A percentile compares a stretch with the other conserved stretches of the same genome.
phyloP scores from a whole-genome alignment of 345 rosid species.

The Hypericum androsaemum region DNA sequence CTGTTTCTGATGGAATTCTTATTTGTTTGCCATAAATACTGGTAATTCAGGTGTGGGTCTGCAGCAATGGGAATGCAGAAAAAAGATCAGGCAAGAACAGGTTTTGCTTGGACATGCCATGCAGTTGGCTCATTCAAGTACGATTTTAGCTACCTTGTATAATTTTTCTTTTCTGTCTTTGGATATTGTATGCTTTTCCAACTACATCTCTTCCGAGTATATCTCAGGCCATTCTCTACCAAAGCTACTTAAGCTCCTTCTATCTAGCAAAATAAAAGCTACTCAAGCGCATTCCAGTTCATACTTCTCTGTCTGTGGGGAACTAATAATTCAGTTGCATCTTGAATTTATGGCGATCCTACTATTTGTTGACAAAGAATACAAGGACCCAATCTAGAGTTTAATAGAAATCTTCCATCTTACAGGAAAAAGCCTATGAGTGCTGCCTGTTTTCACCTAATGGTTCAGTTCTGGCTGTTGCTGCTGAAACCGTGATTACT shows the following conservation, averaged over 20 bases:
- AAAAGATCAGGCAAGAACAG: slow-evolving; percentile 27
- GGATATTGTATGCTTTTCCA: background rate
- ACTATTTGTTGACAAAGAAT: too few relatives aligned
- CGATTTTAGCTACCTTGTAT: slow-evolving; percentile 12
- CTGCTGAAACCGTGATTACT: slow-evolving; percentile 79
- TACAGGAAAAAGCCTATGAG: slow-evolving; percentile 80
- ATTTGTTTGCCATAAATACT: background rate
- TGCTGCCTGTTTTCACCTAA: slow-evolving; percentile 91
- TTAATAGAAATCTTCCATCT: slow-evolving; percentile 11
- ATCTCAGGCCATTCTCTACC: too few relatives aligned
- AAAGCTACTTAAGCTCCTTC: too few relatives aligned
- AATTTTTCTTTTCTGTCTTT: background rate
- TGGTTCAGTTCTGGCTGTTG: slow-evolving; percentile 95
- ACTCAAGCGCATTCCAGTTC: too few relatives aligned
- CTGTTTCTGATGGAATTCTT: too few relatives aligned
- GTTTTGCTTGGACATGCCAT: slow-evolving; percentile 75
- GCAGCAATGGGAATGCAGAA: slow-evolving; percentile 34
- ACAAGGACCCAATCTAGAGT: background rate
- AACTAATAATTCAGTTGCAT: too few relatives aligned
- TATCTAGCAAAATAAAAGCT: too few relatives aligned
- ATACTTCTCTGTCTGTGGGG: too few relatives aligned
- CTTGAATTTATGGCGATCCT: too few relatives aligned
- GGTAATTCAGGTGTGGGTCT: slow-evolving; percentile 60
- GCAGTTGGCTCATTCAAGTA: slow-evolving; percentile 93
- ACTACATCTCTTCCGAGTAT: too few relatives aligned